Evolutionary conservation across 2,329 filamentous ascomycete species (phyloP).

Genomic region (Epichloe sibirici): DNA sequence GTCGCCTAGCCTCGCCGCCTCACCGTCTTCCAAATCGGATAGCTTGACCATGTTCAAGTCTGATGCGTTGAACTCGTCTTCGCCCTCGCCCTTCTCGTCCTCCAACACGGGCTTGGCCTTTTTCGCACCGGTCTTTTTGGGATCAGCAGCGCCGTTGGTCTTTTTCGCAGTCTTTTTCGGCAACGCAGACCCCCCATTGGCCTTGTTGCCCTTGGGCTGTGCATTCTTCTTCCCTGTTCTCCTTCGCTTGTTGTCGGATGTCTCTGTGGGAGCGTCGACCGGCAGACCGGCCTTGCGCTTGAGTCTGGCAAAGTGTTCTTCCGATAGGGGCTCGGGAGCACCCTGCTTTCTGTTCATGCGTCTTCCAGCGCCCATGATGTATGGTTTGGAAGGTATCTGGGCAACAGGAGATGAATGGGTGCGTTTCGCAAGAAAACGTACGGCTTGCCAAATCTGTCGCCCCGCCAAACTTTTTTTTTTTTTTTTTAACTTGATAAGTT

Average conservation of each 20-base stretch:
- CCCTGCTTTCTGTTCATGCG: slow-evolving; percentile 90
- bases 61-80: slow-evolving; percentile 31
- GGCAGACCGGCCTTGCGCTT: slow-evolving; percentile 76
- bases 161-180: slow-evolving; percentile 18
- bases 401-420: neutral
- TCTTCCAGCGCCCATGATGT: slow-evolving; percentile 73
- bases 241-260: slow-evolving; percentile 16
- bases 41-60: slow-evolving; percentile 29
- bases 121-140: slow-evolving; percentile 10
- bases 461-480: slow-evolving; percentile 31
- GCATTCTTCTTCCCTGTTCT: slow-evolving; percentile 12
- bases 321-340: slow-evolving; percentile 68
- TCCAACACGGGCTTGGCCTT: slow-evolving; percentile 22
- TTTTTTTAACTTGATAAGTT: slow-evolving; percentile 3
- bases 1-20: slow-evolving; percentile 32
- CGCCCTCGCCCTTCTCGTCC: slow-evolving; percentile 26
- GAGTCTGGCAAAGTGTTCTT: slow-evolving; percentile 61
- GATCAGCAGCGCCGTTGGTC: neutral
- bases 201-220: slow-evolving; percentile 13
- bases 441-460: slow-evolving; percentile 8
- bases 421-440: neutral
- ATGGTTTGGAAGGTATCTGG: slow-evolving; percentile 6
- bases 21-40: slow-evolving; percentile 31
- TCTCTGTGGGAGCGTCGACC: slow-evolving; percentile 44
- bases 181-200: neutral